phyloP scores from a whole-genome alignment of 108 stramenopile species.

The Licmophora abbreviata region DNA sequence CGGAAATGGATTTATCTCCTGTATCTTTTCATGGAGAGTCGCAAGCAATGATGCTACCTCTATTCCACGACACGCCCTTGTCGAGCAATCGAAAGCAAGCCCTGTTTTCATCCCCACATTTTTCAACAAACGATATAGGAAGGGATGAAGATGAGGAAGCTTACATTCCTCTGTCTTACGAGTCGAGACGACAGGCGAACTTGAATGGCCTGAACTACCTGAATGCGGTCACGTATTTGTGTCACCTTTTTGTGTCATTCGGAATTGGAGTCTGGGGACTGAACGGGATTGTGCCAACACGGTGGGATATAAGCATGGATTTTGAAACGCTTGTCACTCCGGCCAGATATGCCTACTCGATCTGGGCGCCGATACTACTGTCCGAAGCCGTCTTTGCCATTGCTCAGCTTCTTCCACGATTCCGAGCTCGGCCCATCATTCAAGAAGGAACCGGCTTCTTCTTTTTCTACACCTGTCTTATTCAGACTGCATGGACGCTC shows the following conservation, averaged over 20 bases:
- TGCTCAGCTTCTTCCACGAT: conserved; percentile 39
- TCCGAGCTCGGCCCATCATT: conserved; percentile 38
- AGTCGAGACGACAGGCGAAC: conserved; percentile 11
- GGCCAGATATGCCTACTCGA: conserved; percentile 29
- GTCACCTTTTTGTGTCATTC: conserved; percentile 38
- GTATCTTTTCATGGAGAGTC: too few relatives aligned
- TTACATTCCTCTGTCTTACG: too few relatives aligned
- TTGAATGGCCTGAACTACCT: conserved; percentile 46
- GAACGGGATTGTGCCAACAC: conserved; percentile 27
- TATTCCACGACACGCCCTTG: too few relatives aligned
- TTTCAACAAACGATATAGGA: too few relatives aligned
- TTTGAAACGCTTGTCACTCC: conserved; percentile 50
- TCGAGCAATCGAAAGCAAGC: too few relatives aligned
- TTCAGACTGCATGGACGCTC: conserved; percentile 46
- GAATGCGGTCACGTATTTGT: conserved; percentile 31
- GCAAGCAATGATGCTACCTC: too few relatives aligned
- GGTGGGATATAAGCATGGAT: conserved; percentile 25
- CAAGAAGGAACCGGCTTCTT: conserved; percentile 34
- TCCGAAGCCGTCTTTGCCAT: conserved; percentile 40
- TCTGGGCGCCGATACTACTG: conserved; percentile 40
- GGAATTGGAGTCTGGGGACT: conserved; percentile 45
- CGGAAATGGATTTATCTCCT: too few relatives aligned
- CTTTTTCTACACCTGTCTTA: conserved; percentile 44
- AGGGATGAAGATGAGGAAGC: too few relatives aligned
- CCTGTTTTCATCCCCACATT: too few relatives aligned